These are phyloP conservation scores for Takakia lepidozioides DNA, from an alignment of 225 moss, liverwort and hornwort genomes.

Conservation along the genomic window DNA sequence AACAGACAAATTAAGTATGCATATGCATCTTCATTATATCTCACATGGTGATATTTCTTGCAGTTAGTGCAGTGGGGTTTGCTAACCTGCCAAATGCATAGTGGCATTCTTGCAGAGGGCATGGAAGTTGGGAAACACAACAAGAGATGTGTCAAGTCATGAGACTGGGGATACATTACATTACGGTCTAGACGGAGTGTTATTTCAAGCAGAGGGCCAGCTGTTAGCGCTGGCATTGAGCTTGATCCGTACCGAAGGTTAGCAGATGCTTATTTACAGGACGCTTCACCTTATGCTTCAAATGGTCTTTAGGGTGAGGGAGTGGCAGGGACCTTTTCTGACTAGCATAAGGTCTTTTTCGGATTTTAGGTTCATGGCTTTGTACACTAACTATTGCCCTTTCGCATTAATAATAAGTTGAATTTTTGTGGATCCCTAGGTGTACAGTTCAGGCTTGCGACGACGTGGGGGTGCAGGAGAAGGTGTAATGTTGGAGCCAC, in stretches of 20 bases:
- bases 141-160: constrained; percentile 4
- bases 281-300: not conserved
- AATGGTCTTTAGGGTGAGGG: not conserved
- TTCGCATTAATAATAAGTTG: no score
- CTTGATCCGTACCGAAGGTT: constrained; percentile 17
- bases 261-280: no score
- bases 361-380: no score
- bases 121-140: constrained; percentile 3
- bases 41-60: no score
- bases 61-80: no score
- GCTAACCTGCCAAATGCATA: no score
- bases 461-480: constrained; percentile 22
- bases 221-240: constrained; percentile 3
- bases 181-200: constrained; percentile 13
- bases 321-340: not conserved
- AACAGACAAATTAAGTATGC: no score
- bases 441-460: constrained; percentile 36
- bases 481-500: constrained; percentile 3
- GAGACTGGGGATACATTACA: constrained; percentile 13
- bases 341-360: no score
- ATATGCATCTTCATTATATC: no score
- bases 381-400: no score
- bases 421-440: constrained; percentile 12
- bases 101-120: constrained; percentile 1
- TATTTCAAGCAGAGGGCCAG: constrained; percentile 6